Conservation (phyloP, 163 green algal species). For the Scenedesmus sp. region DNA sequence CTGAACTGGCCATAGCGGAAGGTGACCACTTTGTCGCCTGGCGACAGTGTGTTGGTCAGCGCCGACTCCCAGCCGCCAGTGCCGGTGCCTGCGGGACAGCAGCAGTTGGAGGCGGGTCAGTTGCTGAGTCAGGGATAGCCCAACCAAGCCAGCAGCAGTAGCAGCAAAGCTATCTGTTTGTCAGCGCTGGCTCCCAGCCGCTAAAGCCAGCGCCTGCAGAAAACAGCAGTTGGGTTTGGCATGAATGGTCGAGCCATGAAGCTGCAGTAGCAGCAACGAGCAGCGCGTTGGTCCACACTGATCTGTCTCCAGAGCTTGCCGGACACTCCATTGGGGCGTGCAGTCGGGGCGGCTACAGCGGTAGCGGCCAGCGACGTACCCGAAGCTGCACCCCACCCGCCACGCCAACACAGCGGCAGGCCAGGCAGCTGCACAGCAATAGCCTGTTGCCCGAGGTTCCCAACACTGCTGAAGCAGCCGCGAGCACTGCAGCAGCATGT, state of each 20-base stretch:
- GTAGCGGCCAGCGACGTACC: too few species aligned
- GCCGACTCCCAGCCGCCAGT: constrained; percentile 95
- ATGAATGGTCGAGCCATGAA: background rate
- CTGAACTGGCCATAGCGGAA: constrained; percentile 92
- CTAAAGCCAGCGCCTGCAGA: background rate
- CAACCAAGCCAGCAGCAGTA: background rate
- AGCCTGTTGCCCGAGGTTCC: too few species aligned
- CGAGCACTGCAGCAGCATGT: background rate
- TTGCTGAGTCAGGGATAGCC: background rate
- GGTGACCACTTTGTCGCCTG: constrained; percentile 91
- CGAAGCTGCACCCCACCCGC: too few species aligned
- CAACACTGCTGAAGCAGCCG: too few species aligned
- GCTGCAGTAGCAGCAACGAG: background rate
- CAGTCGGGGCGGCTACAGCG: too few species aligned
- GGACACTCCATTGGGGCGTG: too few species aligned
- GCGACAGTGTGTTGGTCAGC: constrained; percentile 97
- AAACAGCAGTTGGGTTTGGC: background rate
- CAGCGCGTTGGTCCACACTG: background rate
- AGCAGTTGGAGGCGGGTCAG: background rate
- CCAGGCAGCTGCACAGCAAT: too few species aligned
- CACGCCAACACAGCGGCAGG: too few species aligned
- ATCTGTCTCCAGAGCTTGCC: too few species aligned
- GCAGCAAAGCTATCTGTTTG: too few species aligned
- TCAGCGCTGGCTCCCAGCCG: background rate
- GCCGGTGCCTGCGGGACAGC: constrained; percentile 68